phyloP scores from a whole-genome alignment of 2,329 filamentous ascomycete species.

The Paraphoma chrysanthemicola region DNA sequence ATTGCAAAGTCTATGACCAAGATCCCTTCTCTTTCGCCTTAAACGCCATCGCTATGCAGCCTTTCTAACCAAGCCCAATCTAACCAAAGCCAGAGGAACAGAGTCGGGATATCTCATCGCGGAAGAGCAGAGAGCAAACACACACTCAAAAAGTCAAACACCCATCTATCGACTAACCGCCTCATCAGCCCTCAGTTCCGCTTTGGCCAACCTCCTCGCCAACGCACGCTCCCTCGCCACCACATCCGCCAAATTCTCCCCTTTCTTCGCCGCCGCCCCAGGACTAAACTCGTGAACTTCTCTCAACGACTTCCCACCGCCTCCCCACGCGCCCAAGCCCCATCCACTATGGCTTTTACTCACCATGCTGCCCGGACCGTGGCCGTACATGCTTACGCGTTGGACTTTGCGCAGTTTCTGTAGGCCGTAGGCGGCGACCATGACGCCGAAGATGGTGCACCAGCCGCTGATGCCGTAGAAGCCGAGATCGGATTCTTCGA shows the following conservation, averaged over 20 bases:
- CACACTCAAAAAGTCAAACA: slow-evolving; percentile 4
- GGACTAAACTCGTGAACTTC: slow-evolving; percentile 15
- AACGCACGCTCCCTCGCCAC: slow-evolving; percentile 35
- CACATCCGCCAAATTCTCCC: slow-evolving; percentile 30
- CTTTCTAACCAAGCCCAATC: too few species aligned
- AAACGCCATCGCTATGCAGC: slow-evolving; percentile 34
- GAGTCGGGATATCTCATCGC: slow-evolving; percentile 30
- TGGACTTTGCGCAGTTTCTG: slow-evolving; percentile 84
- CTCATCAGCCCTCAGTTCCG: slow-evolving; percentile 33
- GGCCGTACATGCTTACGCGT: slow-evolving; percentile 83
- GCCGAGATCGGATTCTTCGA: slow-evolving; percentile 89
- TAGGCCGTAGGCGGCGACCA: slow-evolving; percentile 85
- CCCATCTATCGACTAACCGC: slow-evolving; percentile 11
- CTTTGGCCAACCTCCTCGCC: slow-evolving; percentile 36
- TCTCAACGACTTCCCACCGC: slow-evolving; percentile 31
- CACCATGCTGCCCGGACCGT: slow-evolving; percentile 28
- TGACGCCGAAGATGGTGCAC: slow-evolving; percentile 74
- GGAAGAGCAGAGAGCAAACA: slow-evolving; percentile 6
- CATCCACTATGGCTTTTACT: slow-evolving; percentile 22
- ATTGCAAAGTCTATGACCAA: neutral
- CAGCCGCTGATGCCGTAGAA: slow-evolving; percentile 77
- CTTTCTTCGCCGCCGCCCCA: slow-evolving; percentile 19
- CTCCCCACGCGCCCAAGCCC: slow-evolving; percentile 40
- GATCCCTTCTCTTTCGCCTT: neutral
- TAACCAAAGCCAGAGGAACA: too few species aligned